Percentiles rank a stretch among this genome's conserved stretches.
Conservation (phyloP, 257 asterid species). For the Echium plantagineum region DNA sequence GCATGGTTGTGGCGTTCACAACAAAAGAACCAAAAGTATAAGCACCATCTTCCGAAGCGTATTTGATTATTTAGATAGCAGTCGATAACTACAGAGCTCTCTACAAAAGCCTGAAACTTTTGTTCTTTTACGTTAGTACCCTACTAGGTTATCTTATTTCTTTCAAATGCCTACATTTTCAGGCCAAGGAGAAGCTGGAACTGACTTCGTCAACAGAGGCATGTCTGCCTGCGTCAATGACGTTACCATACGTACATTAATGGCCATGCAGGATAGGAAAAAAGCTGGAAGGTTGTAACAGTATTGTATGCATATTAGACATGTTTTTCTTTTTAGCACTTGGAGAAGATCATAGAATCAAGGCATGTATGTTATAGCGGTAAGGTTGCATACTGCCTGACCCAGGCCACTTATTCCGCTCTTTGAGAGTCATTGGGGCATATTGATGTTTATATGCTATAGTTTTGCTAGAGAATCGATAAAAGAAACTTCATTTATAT, state of each 20-base stretch:
- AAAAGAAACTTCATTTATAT: no score
- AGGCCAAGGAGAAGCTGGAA: slow-evolving; percentile 92
- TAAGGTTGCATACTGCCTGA: no score
- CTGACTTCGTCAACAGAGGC: slow-evolving; percentile 29
- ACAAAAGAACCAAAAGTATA: slow-evolving; percentile 90
- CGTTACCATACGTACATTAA: background rate
- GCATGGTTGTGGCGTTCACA: slow-evolving; percentile 94
- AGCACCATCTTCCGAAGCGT: slow-evolving; percentile 54
- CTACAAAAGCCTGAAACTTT: slow-evolving; percentile 5
- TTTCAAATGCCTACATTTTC: slow-evolving; percentile 44
- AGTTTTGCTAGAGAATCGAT: no score
- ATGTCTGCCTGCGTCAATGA: background rate
- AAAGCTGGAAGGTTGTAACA: background rate
- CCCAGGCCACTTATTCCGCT: no score
- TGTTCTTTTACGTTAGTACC: slow-evolving; percentile 19
- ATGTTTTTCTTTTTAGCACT: background rate
- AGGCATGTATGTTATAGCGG: background rate
- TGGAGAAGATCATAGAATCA: background rate
- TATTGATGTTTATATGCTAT: no score
- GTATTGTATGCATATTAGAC: background rate
- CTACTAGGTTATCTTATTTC: slow-evolving; percentile 21
- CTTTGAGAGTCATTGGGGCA: no score
- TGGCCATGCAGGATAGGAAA: background rate
- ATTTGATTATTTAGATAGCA: slow-evolving; percentile 33
- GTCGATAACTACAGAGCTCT: slow-evolving; percentile 2